These are phyloP conservation scores for Diplosphaera chodatii DNA, from an alignment of 139 green algal genomes.

Conservation along the genomic window DNA sequence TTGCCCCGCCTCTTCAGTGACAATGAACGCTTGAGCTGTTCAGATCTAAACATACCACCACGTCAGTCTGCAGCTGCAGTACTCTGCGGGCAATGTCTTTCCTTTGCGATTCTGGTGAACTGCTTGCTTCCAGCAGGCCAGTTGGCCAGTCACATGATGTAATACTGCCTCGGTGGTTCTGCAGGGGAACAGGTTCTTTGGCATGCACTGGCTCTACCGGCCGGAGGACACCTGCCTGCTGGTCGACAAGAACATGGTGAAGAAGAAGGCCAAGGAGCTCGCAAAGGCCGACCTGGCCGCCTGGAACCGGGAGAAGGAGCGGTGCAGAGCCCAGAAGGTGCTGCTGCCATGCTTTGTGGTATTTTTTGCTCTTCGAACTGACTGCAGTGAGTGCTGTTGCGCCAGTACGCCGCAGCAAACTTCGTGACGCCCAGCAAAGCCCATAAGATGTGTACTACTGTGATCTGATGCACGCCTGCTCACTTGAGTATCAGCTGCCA, in stretches of 20 bases:
- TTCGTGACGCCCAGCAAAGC: too few species aligned
- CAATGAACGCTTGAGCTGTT: neutral
- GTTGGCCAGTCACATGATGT: too few species aligned
- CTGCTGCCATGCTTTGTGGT: neutral
- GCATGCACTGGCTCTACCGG: constrained; percentile 9
- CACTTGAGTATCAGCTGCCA: too few species aligned
- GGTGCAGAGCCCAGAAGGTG: neutral
- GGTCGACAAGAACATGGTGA: neutral
- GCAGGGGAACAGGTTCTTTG: neutral
- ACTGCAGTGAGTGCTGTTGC: neutral
- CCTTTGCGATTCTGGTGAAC: too few species aligned
- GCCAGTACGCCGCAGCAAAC: too few species aligned
- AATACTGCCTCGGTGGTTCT: neutral
- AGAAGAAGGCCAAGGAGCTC: neutral
- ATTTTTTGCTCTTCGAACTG: neutral
- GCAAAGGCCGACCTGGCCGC: neutral
- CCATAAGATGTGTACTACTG: too few species aligned
- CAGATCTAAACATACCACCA: neutral
- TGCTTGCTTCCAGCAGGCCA: too few species aligned
- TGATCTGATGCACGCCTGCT: too few species aligned
- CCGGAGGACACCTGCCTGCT: constrained; percentile 6
- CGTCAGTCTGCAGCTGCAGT: too few species aligned
- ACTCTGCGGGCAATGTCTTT: too few species aligned
- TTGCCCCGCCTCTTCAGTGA: neutral
- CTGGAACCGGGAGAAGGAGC: neutral